Conservation (phyloP, 2,329 filamentous ascomycete genomes). For the Periconia sp. region DNA sequence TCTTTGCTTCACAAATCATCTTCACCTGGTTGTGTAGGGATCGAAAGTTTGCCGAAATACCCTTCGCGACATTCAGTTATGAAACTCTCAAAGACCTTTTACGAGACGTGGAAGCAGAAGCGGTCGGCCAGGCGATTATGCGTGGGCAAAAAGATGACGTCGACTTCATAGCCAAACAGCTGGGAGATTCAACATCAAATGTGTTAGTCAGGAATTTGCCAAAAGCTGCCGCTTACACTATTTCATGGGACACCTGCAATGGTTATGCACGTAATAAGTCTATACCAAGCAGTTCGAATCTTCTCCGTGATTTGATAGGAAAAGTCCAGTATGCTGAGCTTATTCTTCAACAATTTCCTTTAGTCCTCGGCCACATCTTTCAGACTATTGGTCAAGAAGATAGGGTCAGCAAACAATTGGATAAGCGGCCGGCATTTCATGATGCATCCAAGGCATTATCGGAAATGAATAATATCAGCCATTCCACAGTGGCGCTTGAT, state of each 20-base stretch:
- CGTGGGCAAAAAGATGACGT: constrained; percentile 69
- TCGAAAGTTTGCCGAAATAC: constrained; percentile 61
- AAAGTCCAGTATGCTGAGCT: constrained; percentile 64
- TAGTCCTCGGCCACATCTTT: constrained; percentile 76
- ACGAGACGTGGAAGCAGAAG: constrained; percentile 71
- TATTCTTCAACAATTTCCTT: constrained; percentile 70
- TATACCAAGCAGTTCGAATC: constrained; percentile 61
- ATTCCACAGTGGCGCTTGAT: constrained; percentile 67
- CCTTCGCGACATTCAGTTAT: constrained; percentile 85
- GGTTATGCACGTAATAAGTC: constrained; percentile 40
- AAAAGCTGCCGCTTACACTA: constrained; percentile 79
- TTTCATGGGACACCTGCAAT: constrained; percentile 70
- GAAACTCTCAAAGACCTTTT: constrained; percentile 68
- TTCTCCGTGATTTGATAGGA: constrained; percentile 70
- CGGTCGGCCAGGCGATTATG: constrained; percentile 80
- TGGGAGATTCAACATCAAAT: constrained; percentile 19
- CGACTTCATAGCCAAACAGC: constrained; percentile 58
- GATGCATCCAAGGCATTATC: constrained; percentile 66
- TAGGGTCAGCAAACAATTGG: constrained; percentile 42
- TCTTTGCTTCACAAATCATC: constrained; percentile 86
- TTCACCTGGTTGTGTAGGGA: constrained; percentile 84
- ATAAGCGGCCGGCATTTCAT: constrained; percentile 62
- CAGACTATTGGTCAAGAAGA: constrained; percentile 59
- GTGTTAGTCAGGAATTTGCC: constrained; percentile 67
- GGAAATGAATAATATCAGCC: constrained; percentile 69